phyloP scores from a whole-genome alignment of 2,329 filamentous ascomycete species.

The Orbilia oligospora region DNA sequence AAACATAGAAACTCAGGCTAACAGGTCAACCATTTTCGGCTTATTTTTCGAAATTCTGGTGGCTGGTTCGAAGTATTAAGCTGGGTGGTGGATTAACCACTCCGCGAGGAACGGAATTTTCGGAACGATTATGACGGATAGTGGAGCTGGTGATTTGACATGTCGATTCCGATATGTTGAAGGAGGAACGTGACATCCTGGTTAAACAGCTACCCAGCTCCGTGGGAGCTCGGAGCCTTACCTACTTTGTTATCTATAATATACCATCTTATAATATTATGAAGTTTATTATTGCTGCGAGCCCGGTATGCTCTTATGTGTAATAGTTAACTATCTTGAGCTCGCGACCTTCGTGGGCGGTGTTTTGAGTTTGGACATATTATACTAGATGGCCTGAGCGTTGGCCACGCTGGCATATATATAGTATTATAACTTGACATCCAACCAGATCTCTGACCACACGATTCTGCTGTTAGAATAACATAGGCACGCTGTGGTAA shows the following conservation, averaged over 20 bases:
- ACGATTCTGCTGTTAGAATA: background rate
- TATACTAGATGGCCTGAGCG: slow-evolving; percentile 25
- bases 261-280: background rate
- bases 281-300: too few relatives aligned
- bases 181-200: slow-evolving; percentile 17
- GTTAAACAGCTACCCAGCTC: slow-evolving; percentile 15
- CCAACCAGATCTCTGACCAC: background rate
- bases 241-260: background rate
- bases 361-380: background rate
- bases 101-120: background rate
- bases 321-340: background rate
- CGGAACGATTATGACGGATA: slow-evolving; percentile 10
- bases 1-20: background rate
- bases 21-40: background rate
- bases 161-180: background rate
- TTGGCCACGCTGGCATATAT: background rate
- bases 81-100: background rate
- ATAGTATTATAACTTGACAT: background rate
- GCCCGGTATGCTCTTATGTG: background rate
- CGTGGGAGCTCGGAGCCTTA: slow-evolving; percentile 18
- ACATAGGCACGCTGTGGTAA: background rate
- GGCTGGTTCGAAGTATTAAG: background rate
- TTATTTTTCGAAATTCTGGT: background rate
- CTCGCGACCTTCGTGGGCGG: background rate
- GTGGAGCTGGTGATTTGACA: background rate